phyloP scores from a whole-genome alignment of 2,329 filamentous ascomycete genomes.

The Neopestalotiopsis sp. region DNA sequence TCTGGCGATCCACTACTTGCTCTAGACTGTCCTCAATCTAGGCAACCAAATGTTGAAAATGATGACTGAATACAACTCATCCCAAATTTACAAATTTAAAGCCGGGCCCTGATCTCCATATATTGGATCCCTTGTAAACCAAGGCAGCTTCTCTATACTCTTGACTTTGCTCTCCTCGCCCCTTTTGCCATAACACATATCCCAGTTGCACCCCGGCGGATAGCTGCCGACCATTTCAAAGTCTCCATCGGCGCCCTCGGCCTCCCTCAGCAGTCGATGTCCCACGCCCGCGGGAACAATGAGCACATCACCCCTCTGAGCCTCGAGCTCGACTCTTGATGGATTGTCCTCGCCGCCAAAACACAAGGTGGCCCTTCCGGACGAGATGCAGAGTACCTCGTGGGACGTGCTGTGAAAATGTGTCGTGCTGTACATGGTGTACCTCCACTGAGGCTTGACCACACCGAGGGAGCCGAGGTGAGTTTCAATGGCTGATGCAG shows the following conservation, averaged over 20 bases:
- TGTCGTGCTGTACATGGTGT: conserved; percentile 69
- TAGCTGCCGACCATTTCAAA: conserved; percentile 75
- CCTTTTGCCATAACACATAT: conserved; percentile 72
- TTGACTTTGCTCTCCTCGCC: conserved; percentile 56
- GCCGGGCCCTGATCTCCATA: conserved; percentile 14
- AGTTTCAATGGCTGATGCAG: conserved; percentile 57
- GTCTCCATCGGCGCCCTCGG: conserved; percentile 43
- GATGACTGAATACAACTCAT: not conserved
- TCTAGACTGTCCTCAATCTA: too few species aligned
- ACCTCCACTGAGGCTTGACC: conserved; percentile 69
- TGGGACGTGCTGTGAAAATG: conserved; percentile 74
- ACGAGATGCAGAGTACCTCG: conserved; percentile 67
- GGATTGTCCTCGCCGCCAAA: conserved; percentile 71
- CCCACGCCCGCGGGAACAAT: conserved; percentile 69
- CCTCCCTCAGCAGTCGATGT: conserved; percentile 62
- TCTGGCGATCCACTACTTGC: too few species aligned
- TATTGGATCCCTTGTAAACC: conserved; percentile 8
- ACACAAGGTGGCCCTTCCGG: conserved; percentile 64
- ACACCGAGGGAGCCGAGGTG: conserved; percentile 60
- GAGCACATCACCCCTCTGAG: conserved; percentile 63
- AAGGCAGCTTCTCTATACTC: not conserved
- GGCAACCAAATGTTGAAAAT: not conserved
- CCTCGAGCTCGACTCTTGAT: conserved; percentile 57
- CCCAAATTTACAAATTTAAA: conserved; percentile 2
- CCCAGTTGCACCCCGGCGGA: conserved; percentile 63